A percentile compares a stretch with the other conserved stretches of the same genome.
phyloP scores from a whole-genome alignment of 2,329 filamentous ascomycete species.

The Chaetomium strumarium region DNA sequence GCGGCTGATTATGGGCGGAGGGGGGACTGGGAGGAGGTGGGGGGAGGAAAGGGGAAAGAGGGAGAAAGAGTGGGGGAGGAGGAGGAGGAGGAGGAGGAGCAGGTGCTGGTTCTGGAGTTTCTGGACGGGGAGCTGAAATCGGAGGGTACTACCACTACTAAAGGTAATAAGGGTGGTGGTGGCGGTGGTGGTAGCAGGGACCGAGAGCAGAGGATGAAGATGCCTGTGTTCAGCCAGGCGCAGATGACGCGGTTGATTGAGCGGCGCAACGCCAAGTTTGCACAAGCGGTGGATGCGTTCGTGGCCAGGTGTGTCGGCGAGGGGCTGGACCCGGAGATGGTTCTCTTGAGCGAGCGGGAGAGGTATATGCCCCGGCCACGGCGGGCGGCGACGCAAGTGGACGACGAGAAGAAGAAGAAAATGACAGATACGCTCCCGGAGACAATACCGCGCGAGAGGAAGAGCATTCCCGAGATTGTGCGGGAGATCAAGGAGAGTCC shows the following conservation, averaged over 20 bases:
- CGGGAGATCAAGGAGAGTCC: constrained; percentile 72
- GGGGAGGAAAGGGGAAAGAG: neutral
- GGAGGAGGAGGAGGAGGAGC: constrained; percentile 39
- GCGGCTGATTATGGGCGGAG: no score
- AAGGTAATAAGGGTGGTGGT: constrained; percentile 36
- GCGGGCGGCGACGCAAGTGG: constrained; percentile 34
- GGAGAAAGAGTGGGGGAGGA: constrained; percentile 19
- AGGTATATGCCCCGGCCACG: constrained; percentile 55
- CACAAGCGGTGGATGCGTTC: constrained; percentile 68
- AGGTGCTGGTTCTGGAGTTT: constrained; percentile 88
- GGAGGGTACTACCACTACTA: constrained; percentile 50
- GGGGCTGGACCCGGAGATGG: constrained; percentile 59
- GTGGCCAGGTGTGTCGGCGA: constrained; percentile 65
- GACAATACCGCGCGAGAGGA: constrained; percentile 72
- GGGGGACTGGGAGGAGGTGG: no score
- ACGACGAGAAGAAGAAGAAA: constrained; percentile 12
- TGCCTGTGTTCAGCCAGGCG: constrained; percentile 89
- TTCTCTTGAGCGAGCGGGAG: constrained; percentile 53
- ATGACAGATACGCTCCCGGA: constrained; percentile 50
- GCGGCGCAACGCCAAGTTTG: constrained; percentile 81
- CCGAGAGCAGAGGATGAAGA: constrained; percentile 56
- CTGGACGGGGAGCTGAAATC: constrained; percentile 85
- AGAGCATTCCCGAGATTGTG: constrained; percentile 77
- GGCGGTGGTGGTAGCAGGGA: constrained; percentile 68
- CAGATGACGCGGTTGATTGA: constrained; percentile 87